A percentile compares a stretch with the other conserved stretches of the same genome.
phyloP scores from a whole-genome alignment of 1,284 basidiomycete species.

The Salmacisia buchloeana region DNA sequence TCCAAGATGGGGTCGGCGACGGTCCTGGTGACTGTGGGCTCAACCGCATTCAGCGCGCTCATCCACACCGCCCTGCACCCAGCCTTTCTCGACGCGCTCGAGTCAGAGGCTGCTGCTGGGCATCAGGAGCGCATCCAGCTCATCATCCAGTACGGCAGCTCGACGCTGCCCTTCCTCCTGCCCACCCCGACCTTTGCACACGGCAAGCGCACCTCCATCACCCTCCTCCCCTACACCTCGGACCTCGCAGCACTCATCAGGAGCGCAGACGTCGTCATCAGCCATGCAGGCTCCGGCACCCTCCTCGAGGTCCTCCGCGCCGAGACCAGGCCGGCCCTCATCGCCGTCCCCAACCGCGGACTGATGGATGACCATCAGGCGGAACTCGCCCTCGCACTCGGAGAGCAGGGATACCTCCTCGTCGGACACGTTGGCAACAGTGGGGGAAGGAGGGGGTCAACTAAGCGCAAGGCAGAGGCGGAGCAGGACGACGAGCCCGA shows the following conservation, averaged over 20 bases:
- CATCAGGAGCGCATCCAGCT: conserved; percentile 12
- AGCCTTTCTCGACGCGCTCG: conserved; percentile 17
- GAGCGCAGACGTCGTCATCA: conserved; percentile 71
- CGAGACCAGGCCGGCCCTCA: conserved; percentile 56
- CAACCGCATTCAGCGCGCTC: conserved; percentile 36
- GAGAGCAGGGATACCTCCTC: conserved; percentile 8
- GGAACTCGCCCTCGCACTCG: conserved; percentile 72
- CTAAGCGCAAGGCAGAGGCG: no score
- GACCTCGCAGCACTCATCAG: conserved; percentile 53
- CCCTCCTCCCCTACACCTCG: conserved; percentile 27
- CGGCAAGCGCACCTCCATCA: conserved; percentile 13
- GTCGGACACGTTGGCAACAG: background rate
- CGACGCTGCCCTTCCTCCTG: conserved; percentile 22
- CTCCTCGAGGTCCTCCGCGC: conserved; percentile 78
- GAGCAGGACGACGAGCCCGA: background rate
- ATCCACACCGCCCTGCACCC: conserved; percentile 23
- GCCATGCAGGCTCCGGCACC: conserved; percentile 88
- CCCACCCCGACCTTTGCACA: conserved; percentile 17
- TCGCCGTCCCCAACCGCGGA: conserved; percentile 82
- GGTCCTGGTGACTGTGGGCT: conserved; percentile 40
- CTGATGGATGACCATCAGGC: conserved; percentile 90
- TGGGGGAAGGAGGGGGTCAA: no score
- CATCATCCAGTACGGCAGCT: conserved; percentile 24
- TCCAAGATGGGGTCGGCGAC: background rate
- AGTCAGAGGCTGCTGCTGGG: background rate